Conservation (phyloP, 805 yeast genomes). For the Schwanniomyces vanrijiae region DNA sequence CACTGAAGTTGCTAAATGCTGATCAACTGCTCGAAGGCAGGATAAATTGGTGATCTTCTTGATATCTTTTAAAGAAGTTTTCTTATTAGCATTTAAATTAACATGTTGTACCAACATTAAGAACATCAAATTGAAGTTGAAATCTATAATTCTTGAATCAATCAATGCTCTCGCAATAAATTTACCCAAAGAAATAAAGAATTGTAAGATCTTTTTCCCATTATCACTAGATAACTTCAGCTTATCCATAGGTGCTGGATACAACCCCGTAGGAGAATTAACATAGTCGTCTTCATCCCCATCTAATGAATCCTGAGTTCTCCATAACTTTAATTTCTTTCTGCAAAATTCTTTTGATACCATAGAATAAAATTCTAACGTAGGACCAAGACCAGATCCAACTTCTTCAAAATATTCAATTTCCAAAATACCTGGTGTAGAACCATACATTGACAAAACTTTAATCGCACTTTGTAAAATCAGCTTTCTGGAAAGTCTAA, state of each 20-base stretch:
- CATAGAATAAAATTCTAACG: slow-evolving; percentile 84
- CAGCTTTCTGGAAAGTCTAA: slow-evolving; percentile 69
- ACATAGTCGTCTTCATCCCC: slow-evolving; percentile 35
- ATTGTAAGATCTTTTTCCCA: slow-evolving; percentile 43
- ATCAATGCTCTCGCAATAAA: slow-evolving; percentile 84
- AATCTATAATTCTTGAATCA: slow-evolving; percentile 86
- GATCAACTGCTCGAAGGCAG: slow-evolving; percentile 54
- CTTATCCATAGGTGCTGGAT: slow-evolving; percentile 63
- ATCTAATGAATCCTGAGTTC: slow-evolving; percentile 32
- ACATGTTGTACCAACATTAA: slow-evolving; percentile 55
- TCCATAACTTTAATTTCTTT: slow-evolving; percentile 67
- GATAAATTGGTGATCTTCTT: slow-evolving; percentile 31
- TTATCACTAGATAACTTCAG: slow-evolving; percentile 23
- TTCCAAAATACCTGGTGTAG: slow-evolving; percentile 79
- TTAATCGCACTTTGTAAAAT: slow-evolving; percentile 77
- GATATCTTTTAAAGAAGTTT: slow-evolving; percentile 10
- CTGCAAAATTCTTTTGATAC: slow-evolving; percentile 74
- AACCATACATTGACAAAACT: slow-evolving; percentile 72
- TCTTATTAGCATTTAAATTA: slow-evolving; percentile 15
- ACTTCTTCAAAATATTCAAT: slow-evolving; percentile 87
- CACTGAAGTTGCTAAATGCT: slow-evolving; percentile 57
- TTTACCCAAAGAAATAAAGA: slow-evolving; percentile 71
- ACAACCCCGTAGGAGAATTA: slow-evolving; percentile 53
- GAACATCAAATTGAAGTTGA: slow-evolving; percentile 70
- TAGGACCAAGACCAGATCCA: slow-evolving; percentile 97